These are phyloP conservation scores for Chlorella vulgaris DNA, from an alignment of 139 green algal species.

Conservation along the genomic window DNA sequence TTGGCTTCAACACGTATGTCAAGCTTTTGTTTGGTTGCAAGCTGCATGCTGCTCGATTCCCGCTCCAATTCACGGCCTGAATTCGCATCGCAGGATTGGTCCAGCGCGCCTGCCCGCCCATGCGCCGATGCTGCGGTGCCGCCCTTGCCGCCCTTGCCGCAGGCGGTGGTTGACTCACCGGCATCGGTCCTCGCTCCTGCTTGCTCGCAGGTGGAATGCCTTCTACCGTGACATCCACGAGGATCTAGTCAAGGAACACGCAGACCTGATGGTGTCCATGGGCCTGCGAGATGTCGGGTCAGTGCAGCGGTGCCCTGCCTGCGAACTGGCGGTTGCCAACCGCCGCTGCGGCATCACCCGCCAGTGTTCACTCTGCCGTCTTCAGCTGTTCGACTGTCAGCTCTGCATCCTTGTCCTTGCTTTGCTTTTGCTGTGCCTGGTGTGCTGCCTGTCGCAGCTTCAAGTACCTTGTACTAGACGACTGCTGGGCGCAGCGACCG, in stretches of 20 bases:
- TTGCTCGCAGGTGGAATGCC: constrained; percentile 43
- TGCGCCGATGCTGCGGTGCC: too few species aligned
- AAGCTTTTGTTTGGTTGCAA: not conserved
- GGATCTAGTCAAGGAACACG: constrained; percentile 33
- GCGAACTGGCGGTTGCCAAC: not conserved
- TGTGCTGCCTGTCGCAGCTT: not conserved
- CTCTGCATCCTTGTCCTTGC: not conserved
- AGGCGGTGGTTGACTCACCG: too few species aligned
- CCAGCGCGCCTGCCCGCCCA: too few species aligned
- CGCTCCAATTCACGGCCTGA: too few species aligned
- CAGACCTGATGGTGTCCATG: constrained; percentile 45
- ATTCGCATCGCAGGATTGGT: too few species aligned
- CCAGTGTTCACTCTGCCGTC: too few species aligned
- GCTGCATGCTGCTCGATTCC: too few species aligned
- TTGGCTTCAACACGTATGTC: constrained; percentile 57
- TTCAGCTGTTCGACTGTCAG: not conserved
- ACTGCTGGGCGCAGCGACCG: constrained; percentile 11
- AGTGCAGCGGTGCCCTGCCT: not conserved
- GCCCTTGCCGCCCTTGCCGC: too few species aligned
- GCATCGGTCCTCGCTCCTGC: too few species aligned
- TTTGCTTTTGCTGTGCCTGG: not conserved
- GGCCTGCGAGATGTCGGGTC: constrained; percentile 43
- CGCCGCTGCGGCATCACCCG: not conserved
- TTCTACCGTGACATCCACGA: constrained; percentile 51
- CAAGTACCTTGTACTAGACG: constrained; percentile 14